Conservation (phyloP, 1,139 yeast species). For the Debaryomycetaceae sp. region DNA sequence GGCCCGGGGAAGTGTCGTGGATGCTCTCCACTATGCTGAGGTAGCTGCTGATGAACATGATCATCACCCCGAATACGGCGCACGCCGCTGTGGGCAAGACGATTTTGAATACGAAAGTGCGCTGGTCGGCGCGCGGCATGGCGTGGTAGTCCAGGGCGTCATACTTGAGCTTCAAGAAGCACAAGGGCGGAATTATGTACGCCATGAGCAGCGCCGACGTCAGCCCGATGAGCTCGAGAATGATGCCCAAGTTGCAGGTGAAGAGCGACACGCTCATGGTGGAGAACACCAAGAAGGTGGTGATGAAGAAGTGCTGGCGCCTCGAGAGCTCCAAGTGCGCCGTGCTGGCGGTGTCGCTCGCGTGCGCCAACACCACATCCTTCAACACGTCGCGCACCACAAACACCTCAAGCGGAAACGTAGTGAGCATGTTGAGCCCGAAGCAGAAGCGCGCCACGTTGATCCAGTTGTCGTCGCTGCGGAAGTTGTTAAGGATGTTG, state of each 20-base stretch:
- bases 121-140: slow-evolving; percentile 29
- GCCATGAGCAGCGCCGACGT: slow-evolving; percentile 93
- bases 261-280: slow-evolving; percentile 75
- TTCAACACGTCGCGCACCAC: slow-evolving; percentile 82
- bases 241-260: slow-evolving; percentile 86
- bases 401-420: slow-evolving; percentile 85
- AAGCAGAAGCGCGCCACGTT: slow-evolving; percentile 88
- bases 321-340: slow-evolving; percentile 40
- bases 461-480: slow-evolving; percentile 64
- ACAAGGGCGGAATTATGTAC: slow-evolving; percentile 83
- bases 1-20: slow-evolving; percentile 18
- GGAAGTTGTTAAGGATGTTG: slow-evolving; percentile 81
- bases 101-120: slow-evolving; percentile 25
- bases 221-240: slow-evolving; percentile 86
- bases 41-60: slow-evolving; percentile 73
- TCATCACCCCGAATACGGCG: slow-evolving; percentile 64
- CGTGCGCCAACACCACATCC: slow-evolving; percentile 46
- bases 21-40: slow-evolving; percentile 63
- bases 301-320: slow-evolving; percentile 58
- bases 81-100: slow-evolving; percentile 57
- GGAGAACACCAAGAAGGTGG: slow-evolving; percentile 59
- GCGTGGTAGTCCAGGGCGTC: slow-evolving; percentile 36
- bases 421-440: slow-evolving; percentile 91
- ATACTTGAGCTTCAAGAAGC: slow-evolving; percentile 64
- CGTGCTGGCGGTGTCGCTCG: slow-evolving; percentile 20